Base-by-base conservation (phyloP, 2,329 filamentous ascomycete species). In the Chrysoporthe deuterocubensis region DNA sequence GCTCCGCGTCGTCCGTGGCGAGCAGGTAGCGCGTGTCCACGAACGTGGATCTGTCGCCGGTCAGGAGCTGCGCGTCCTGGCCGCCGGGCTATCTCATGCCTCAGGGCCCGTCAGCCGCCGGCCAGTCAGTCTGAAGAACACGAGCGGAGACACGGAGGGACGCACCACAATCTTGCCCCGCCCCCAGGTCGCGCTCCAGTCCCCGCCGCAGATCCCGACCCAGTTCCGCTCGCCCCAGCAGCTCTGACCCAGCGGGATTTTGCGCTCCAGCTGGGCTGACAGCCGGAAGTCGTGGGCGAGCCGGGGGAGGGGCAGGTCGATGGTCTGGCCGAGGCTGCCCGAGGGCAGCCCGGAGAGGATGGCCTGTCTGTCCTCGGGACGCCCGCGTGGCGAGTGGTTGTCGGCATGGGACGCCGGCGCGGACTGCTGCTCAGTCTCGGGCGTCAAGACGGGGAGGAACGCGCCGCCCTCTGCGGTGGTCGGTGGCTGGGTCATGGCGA, bases 11-110 rank as follows among this genome's bases (percentile, higher is more conserved):
- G 1, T 59, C 65, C 14, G 69, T 71, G 42, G 44, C 62, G 37
- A 71, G 65, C 26, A 71, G 67, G 44, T 71, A 71, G 7, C 66
- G 67, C 56, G 71, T 71, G 66, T 71, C 71, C 32, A 70, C 67
- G 32, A 70, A 67, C 18, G 71, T 71, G 26, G 67, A 65, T 34
- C 68, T 68, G 64, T 60, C 67, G 6, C 65, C 69, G 3, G 62
- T 68, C 14, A 71, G 61, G 50, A 71, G 67, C 62, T 71, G 71
- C 43, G 69, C 69, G 59, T 71, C 69, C 50, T 71, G 69, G 43
- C 71, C 71, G 48, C 70, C 70, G 37, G 70, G 62, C 67, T 67
- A 52, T 26, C 6, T 16, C 1, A 26, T 26, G 21, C 3, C 11
- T 37, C 32, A 6, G 14, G 18, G 26, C 26, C 26, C 26, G 26